Base-by-base conservation (phyloP, 1,284 basidiomycete species). In the Abortiporus biennis region DNA sequence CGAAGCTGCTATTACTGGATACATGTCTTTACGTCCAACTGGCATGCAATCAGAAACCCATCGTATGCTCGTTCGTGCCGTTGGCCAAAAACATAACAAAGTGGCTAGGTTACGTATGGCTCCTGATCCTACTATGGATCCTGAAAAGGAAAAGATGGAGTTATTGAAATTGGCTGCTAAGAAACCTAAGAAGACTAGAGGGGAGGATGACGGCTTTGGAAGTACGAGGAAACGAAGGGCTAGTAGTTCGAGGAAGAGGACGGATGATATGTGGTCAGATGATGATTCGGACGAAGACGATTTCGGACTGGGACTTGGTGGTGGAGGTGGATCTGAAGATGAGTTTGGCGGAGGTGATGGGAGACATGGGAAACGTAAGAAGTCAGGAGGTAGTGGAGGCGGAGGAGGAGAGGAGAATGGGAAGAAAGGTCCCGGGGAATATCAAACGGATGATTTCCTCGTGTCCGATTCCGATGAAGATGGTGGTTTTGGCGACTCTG, bases 41-140 rank as follows among this genome's bases (percentile, higher is more conserved):
- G 85, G 87, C 47, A 89, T 94, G 78, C 85, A 91, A 56, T 90
- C 87, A 8, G 85, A 90, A 58, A 91, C 90, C 21, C 92, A 95
- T 62, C 78, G 85, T 42, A 84, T 87, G 73, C 74, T 94, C 35
- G 92, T 92, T 4, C 84, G 85, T 42, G 85, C 87, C 15, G 86
- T 94, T 5, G 85, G 85, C 21, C 85, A 89, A 56, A 83, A 86
- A 56, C 86, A 92, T 61, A 82, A 70, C 62, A 89, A 85, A 59
- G 78, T 85, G 43, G 85, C 81, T 19, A 78, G 84, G 46, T 68
- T 86, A 53, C 80, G 76, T 47, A 82, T 86, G 73, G 85, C 77
- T 13, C 78, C 80, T 13, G 85, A 86, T 35, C 84, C 81, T 11
- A 77, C 72, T 13, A 72, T 72, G 59, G 86, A 84, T 53, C 81